Evolutionary conservation across 495 filamentous ascomycete genomes (phyloP).

Genomic region (Parmelia sp.): DNA sequence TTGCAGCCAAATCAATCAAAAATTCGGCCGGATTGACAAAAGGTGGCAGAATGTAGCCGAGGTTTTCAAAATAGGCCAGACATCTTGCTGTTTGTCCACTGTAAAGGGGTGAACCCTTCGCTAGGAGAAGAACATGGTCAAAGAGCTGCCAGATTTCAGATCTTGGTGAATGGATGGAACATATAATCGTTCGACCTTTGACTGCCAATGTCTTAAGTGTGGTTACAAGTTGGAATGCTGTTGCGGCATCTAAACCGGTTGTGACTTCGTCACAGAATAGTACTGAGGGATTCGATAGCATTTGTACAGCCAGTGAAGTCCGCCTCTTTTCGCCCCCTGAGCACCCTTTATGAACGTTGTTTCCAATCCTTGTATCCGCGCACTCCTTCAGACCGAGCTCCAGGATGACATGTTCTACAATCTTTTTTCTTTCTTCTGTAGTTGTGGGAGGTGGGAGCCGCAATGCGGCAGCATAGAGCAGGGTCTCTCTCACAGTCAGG

Average conservation of each 20-base stretch:
- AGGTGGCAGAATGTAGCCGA: slow-evolving; percentile 51
- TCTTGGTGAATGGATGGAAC: slow-evolving; percentile 66
- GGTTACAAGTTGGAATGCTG: slow-evolving; percentile 63
- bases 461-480: slow-evolving; percentile 64
- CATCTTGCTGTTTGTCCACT: slow-evolving; percentile 49
- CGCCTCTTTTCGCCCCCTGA: slow-evolving; percentile 71
- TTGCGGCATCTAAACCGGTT: slow-evolving; percentile 67
- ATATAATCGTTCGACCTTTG: slow-evolving; percentile 63
- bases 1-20: slow-evolving; percentile 62
- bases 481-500: slow-evolving; percentile 65
- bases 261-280: slow-evolving; percentile 73
- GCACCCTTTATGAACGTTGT: slow-evolving; percentile 61
- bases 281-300: slow-evolving; percentile 67
- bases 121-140: slow-evolving; percentile 59
- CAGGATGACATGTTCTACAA: slow-evolving; percentile 67
- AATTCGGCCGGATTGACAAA: slow-evolving; percentile 73
- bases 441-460: slow-evolving; percentile 57
- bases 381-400: slow-evolving; percentile 70
- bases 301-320: slow-evolving; percentile 66
- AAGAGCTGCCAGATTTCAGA: slow-evolving; percentile 73
- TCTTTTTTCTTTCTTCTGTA: slow-evolving; percentile 46
- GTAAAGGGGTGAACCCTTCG: slow-evolving; percentile 58
- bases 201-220: slow-evolving; percentile 59
- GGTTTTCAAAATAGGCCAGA: slow-evolving; percentile 50
- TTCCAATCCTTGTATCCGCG: slow-evolving; percentile 63